Evolutionary conservation across 202 grass and related monocot species (phyloP).

Genomic region (Bolboschoenoplectus hybrid): DNA sequence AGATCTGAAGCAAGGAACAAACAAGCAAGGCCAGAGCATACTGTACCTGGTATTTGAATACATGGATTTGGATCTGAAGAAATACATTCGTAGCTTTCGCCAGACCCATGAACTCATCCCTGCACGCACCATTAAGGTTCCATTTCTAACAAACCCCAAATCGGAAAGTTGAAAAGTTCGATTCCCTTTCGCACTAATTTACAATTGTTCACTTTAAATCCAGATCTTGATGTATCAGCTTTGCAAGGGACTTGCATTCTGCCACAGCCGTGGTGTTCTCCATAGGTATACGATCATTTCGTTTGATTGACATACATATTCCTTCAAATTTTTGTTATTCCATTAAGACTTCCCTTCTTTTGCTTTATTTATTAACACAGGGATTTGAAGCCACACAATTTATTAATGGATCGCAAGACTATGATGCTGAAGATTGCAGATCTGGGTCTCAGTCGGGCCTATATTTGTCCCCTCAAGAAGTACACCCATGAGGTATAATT

Average conservation of each 20-base stretch:
- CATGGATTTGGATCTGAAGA: slow-evolving; percentile 99
- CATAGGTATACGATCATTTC: slow-evolving; percentile 54
- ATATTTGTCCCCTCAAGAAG: slow-evolving; percentile 81
- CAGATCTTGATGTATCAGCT: slow-evolving; percentile 98
- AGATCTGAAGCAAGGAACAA: slow-evolving; percentile 88
- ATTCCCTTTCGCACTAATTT: background rate
- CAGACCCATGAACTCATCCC: slow-evolving; percentile 64
- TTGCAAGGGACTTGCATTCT: slow-evolving; percentile 88
- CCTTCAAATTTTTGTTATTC: background rate
- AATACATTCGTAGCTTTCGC: slow-evolving; percentile 80
- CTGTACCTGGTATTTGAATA: slow-evolving; percentile 95
- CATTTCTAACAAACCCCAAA: background rate
- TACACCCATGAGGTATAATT: slow-evolving; percentile 85
- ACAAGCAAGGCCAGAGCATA: slow-evolving; percentile 86
- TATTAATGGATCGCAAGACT: slow-evolving; percentile 93
- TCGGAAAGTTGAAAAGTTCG: background rate
- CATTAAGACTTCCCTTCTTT: background rate
- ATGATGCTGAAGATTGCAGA: slow-evolving; percentile 95
- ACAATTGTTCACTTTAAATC: slow-evolving; percentile 2
- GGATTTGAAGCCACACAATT: slow-evolving; percentile 94
- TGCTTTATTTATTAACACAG: slow-evolving; percentile 38
- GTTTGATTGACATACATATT: background rate
- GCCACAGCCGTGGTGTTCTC: slow-evolving; percentile 80
- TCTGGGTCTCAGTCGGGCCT: slow-evolving; percentile 86
- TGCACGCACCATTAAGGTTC: slow-evolving; percentile 61